Evolutionary conservation across 2,329 filamentous ascomycete genomes (phyloP).

Genomic region (Talaromyces sp.): DNA sequence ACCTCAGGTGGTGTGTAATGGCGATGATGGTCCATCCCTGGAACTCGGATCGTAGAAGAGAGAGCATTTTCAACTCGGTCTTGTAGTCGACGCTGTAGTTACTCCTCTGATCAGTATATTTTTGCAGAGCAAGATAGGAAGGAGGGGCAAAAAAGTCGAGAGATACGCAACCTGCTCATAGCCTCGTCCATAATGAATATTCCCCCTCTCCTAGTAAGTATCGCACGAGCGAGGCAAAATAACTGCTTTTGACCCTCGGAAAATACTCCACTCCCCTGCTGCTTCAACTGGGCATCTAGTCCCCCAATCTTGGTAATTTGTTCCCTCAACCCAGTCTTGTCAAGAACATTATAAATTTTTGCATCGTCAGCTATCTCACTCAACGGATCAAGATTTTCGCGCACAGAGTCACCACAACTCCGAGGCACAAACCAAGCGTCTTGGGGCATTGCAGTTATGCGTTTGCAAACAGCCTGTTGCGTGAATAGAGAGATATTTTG

Average conservation of each 20-base stretch:
- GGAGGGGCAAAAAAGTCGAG: slow-evolving; percentile 12
- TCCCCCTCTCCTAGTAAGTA: slow-evolving; percentile 43
- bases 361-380: slow-evolving; percentile 26
- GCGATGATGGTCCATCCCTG: slow-evolving; percentile 54
- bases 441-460: slow-evolving; percentile 41
- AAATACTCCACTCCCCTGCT: slow-evolving; percentile 28
- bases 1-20: slow-evolving; percentile 52
- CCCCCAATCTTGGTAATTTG: slow-evolving; percentile 42
- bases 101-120: not conserved
- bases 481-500: slow-evolving; percentile 37
- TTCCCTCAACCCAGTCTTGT: slow-evolving; percentile 36
- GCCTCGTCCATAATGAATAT: slow-evolving; percentile 43
- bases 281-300: not conserved
- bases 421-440: slow-evolving; percentile 40
- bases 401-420: slow-evolving; percentile 22
- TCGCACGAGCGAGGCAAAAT: slow-evolving; percentile 57
- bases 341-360: slow-evolving; percentile 32
- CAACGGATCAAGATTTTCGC: slow-evolving; percentile 37
- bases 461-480: slow-evolving; percentile 35
- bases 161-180: slow-evolving; percentile 26
- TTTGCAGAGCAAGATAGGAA: not conserved
- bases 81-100: slow-evolving; percentile 49
- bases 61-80: slow-evolving; percentile 55
- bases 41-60: slow-evolving; percentile 51
- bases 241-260: slow-evolving; percentile 59